Base-by-base conservation (phyloP, 257 asterid species). In the Solanum stenotomum region DNA sequence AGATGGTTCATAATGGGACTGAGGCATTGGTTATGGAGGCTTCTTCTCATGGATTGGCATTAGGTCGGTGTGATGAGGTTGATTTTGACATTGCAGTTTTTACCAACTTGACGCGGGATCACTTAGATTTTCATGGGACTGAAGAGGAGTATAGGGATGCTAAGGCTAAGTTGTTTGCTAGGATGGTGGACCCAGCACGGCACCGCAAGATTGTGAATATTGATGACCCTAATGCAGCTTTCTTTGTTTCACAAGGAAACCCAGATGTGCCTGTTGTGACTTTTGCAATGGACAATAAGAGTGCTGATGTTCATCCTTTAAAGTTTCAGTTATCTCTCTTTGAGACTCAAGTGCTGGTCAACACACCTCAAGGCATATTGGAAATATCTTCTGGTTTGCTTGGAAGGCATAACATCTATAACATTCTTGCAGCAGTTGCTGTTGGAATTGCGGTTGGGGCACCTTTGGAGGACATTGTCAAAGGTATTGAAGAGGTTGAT, bases 401-500 rank as follows among this genome's bases (percentile, higher is more conserved):
- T 20, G 98, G 98, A 86, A 94, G 98, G 95, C 98, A 94, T 89
- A 96, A 96, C 88, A 90, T 97, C 86, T 97, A 96, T 91, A 97
- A 93, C 91, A 95, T 97, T 89, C 97, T 97, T 83, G 98, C 98
- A 20, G 95, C 98, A 65, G 95, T 95, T 33, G 96, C 98, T 11
- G 95, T 96, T 76, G 98, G 99, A 20, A 94, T 97, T 88, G 98
- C 98, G 12, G 99, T 97, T 72, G 98, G 98, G 87, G 99, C 99
- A 22, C 98, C 98, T 74, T 91, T 97, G 93, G 98, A 96, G 91
- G 99, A 97, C 87, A 96, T 97, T 89, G 99, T 97, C 70, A 94
- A 96, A 91, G 99, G 99, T 90, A 92, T 97, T 74, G 99, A 97
- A 90, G 99, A 97, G 93, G 98, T 97, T 85, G 99, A 97, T 92